Percentiles rank a stretch among this genome's conserved stretches.
phyloP scores from a whole-genome alignment of 148 eudicot species.

The Euryodendron excelsum region DNA sequence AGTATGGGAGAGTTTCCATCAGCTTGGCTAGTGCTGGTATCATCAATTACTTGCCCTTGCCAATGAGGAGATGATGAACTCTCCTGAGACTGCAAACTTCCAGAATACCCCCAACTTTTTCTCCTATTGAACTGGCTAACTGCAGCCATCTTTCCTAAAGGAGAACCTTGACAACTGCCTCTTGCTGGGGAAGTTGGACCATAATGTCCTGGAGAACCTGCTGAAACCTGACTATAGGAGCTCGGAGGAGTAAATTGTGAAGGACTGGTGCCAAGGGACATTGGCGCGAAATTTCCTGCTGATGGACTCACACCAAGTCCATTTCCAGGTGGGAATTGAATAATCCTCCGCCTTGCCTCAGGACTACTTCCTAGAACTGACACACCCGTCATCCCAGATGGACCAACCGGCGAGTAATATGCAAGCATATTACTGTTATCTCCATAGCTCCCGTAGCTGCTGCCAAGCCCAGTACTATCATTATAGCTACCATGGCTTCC shows the following conservation, averaged over 20 bases:
- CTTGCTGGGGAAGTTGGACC: conserved; percentile 81
- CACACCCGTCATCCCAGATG: conserved; percentile 68
- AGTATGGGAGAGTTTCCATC: conserved; percentile 49
- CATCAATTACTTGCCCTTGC: conserved; percentile 57
- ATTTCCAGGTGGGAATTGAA: conserved; percentile 49
- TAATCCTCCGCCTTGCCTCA: conserved; percentile 61
- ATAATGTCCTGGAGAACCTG: conserved; percentile 83
- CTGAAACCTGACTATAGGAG: conserved; percentile 48
- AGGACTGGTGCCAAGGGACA: conserved; percentile 96
- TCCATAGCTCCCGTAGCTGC: conserved; percentile 94
- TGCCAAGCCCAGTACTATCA: conserved; percentile 69
- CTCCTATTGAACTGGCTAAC: conserved; percentile 66
- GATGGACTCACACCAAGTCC: conserved; percentile 89
- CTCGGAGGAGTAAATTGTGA: conserved; percentile 95
- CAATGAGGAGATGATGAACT: conserved; percentile 48
- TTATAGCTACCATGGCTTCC: conserved; percentile 96
- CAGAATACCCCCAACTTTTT: conserved; percentile 64
- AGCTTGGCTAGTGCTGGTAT: conserved; percentile 39
- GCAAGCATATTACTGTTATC: conserved; percentile 67
- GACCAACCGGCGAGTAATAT: conserved; percentile 84
- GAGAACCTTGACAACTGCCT: conserved; percentile 79
- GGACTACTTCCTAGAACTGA: conserved; percentile 84
- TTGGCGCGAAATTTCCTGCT: conserved; percentile 66
- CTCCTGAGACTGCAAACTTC: conserved; percentile 55
- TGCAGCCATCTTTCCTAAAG: conserved; percentile 70